phyloP scores from a whole-genome alignment of 2,329 filamentous ascomycete species.

The Massarina eburnea region DNA sequence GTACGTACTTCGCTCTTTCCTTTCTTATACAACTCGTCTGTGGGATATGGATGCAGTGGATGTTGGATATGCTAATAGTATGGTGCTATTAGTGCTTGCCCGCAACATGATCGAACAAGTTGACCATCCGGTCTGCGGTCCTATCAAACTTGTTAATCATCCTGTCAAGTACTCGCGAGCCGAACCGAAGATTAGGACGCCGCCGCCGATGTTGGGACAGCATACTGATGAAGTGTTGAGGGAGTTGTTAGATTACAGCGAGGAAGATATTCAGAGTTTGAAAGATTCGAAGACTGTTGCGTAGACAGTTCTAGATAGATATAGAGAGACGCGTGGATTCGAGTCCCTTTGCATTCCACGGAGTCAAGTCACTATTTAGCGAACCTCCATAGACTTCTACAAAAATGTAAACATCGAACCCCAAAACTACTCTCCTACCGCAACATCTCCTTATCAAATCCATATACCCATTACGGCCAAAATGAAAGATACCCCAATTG shows the following conservation, averaged over 20 bases:
- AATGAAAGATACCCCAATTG: too few species aligned
- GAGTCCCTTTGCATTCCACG: too few species aligned
- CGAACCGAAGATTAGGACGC: conserved; percentile 70
- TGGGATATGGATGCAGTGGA: too few species aligned
- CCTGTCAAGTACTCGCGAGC: conserved; percentile 91
- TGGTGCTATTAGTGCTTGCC: conserved; percentile 57
- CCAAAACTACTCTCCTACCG: too few species aligned
- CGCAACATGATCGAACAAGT: conserved; percentile 87
- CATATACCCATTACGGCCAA: too few species aligned
- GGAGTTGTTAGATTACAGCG: conserved; percentile 28
- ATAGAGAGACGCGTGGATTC: neutral
- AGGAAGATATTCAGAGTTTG: conserved; percentile 24
- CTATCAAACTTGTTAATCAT: conserved; percentile 85
- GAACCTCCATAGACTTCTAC: too few species aligned
- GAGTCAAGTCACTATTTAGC: too few species aligned
- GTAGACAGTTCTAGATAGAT: neutral
- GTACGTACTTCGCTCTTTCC: conserved; percentile 44
- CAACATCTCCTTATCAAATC: too few species aligned
- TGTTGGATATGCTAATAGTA: too few species aligned
- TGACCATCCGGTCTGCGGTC: conserved; percentile 78
- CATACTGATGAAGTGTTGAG: conserved; percentile 39
- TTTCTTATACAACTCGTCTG: neutral
- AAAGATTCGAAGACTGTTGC: conserved; percentile 22
- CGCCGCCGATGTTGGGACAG: conserved; percentile 75
- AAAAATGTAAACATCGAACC: too few species aligned